Evolutionary conservation across 176 grass and related monocot genomes (phyloP).

Genomic region (Dendrocalamus sinicus): DNA sequence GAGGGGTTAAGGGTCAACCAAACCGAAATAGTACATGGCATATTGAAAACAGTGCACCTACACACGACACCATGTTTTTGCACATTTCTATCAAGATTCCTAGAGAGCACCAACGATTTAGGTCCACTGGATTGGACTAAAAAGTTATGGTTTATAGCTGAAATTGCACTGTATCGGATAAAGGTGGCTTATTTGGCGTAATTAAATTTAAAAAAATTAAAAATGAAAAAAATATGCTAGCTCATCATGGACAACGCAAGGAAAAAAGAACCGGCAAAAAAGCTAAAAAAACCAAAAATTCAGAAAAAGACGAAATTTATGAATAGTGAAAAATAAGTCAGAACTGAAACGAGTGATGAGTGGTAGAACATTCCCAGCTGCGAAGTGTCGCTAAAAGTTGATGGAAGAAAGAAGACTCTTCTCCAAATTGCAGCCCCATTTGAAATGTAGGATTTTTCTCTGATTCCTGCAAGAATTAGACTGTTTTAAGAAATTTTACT

Average conservation of each 20-base stretch:
- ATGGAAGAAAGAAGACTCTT: background rate
- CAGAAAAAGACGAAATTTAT: too few species aligned
- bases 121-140: too few species aligned
- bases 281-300: too few species aligned
- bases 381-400: background rate
- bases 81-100: background rate
- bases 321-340: too few species aligned
- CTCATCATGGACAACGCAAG: too few species aligned
- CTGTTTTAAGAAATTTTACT: background rate
- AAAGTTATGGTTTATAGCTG: too few species aligned
- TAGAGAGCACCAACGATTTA: background rate
- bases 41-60: background rate
- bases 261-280: too few species aligned
- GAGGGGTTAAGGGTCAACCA: background rate
- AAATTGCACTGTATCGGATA: too few species aligned
- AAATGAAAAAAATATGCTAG: too few species aligned
- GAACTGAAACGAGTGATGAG: too few species aligned
- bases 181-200: too few species aligned
- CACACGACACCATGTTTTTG: background rate
- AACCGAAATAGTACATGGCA: background rate
- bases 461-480: rapidly evolving
- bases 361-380: background rate
- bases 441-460: background rate
- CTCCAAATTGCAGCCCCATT: background rate
- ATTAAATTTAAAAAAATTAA: too few species aligned